Base-by-base conservation (phyloP, 108 stramenopile species). In the Aurantiochytrium sp. region DNA sequence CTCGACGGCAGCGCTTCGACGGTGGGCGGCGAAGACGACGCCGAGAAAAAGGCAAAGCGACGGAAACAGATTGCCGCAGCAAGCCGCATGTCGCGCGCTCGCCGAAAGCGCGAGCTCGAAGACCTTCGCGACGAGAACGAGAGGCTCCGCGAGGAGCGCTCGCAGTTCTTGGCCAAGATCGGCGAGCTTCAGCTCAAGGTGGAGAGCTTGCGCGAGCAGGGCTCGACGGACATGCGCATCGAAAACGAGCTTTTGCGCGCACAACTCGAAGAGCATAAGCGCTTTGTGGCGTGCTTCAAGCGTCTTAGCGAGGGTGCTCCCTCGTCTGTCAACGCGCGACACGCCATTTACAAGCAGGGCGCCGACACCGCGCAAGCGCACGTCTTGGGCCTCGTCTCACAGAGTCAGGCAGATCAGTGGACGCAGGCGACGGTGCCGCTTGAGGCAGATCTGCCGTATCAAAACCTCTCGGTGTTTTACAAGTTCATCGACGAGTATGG, bases 51-150 rank as follows among this genome's bases (percentile, higher is more conserved):
- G 45, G 76, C 76, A 18, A 83, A 83, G 76, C 76, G 76, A 25
- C 19, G 76, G 51, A 83, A 83, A 53, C 76, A 83, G 51, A 83
- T 83, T 83, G 76, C 76, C n/a, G 49, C 51, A 2, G 76, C 76
- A 0, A 53, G 49, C 49, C 45, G 51, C 49, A 53, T 53, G 45
- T 53, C 49, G 25, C 76, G 76, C 51, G 76, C 76, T 12, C 45
- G 76, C 23, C 76, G 76, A 53, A 83, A 83, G 76, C 76, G 76
- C 76, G 76, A 83, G 76, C 76, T 83, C 49, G 76, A 83, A 23
- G 76, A 83, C 51, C 76, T 83, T 12, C 76, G 76, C 51, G 76
- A 83, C 49, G 76, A 83, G 76, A 83, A 83, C 51, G 49, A 83
- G 51, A 43, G 76, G 45, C 76, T 83, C n/a, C 76, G 76, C 51